A percentile compares a stretch with the other conserved stretches of the same genome.
Evolutionary conservation across 73 alveolate species (phyloP).

Genomic region (Uronychia binucleata): DNA sequence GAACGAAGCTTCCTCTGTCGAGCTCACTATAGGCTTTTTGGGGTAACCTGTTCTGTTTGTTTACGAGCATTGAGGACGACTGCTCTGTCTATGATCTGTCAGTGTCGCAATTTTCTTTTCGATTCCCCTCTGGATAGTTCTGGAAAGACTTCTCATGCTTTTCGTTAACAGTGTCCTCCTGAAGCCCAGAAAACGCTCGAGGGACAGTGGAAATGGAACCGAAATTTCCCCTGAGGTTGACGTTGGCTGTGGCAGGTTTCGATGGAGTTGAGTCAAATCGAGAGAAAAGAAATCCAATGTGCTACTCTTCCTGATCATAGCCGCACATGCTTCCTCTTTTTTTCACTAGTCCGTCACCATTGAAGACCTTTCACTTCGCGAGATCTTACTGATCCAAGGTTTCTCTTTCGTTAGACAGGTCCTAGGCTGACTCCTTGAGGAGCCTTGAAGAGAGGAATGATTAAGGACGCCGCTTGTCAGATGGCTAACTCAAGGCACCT

Average conservation of each 20-base stretch:
- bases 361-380: no score
- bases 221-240: background rate
- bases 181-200: background rate
- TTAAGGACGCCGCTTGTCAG: no score
- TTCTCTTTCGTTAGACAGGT: no score
- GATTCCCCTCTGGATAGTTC: background rate
- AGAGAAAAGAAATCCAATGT: background rate
- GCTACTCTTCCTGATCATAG: background rate
- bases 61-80: background rate
- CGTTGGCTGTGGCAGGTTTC: background rate
- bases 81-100: no score
- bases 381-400: no score
- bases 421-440: no score
- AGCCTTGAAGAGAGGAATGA: no score
- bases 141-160: background rate
- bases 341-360: no score
- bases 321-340: background rate
- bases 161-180: background rate
- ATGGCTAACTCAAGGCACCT: no score
- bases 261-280: background rate
- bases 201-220: background rate
- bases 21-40: background rate
- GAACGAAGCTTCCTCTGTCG: background rate
- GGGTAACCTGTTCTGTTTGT: background rate
- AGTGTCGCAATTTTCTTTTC: background rate